Evolutionary conservation across 371 early-diverging fungal genomes (phyloP), one percentile per base, ranked within the genome.

Genomic region (Amoeboaphelidium protococcarum): DNA sequence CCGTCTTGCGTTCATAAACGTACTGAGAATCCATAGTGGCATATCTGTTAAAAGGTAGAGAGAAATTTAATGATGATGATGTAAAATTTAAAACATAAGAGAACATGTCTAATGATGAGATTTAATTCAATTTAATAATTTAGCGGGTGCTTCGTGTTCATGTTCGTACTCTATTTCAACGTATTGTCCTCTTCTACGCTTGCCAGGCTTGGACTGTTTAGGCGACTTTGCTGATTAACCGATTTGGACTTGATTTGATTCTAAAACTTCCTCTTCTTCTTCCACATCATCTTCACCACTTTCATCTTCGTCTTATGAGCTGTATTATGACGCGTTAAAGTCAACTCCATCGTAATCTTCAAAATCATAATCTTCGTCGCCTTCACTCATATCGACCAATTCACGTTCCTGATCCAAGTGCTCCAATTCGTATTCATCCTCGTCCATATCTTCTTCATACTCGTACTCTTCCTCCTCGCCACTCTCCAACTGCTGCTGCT

Each of bases 361-460:
- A 42, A 22, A 12, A 22, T 19, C 42, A 13, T 4, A 42, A 42
- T 13, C 42, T 6, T 19, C 42, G 21, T 4, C 4, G 22, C 4
- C 4, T 16, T 42, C 42, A 16, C 21, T 21, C 10, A 42, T 12
- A 42, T 42, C 42, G 10, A 16, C 40, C 12, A 37, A 37, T 37
- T 37, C 40, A 37, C 10, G 40, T 12, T 37, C 40, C 10, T 10
- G n/a, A 37, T 37, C 40, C 6, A 10, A 16, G 16, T 16, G 16
- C 3, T 46, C 51, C 19, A 42, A 27, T 19, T 19, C 27, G 24
- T 58, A 58, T 43, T 58, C 58, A 43, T 66, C 68, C 50, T 69
- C 67, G 40, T 61, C 60, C 52, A 59, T 63, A 24, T 66, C 64
- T 27, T 65, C 3, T 44, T 48, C 49, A 16, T 6, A n/a, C 16